These are phyloP conservation scores for Hypoxylon sp. DNA, from an alignment of 2,329 filamentous ascomycete genomes.

Conservation along the genomic window DNA sequence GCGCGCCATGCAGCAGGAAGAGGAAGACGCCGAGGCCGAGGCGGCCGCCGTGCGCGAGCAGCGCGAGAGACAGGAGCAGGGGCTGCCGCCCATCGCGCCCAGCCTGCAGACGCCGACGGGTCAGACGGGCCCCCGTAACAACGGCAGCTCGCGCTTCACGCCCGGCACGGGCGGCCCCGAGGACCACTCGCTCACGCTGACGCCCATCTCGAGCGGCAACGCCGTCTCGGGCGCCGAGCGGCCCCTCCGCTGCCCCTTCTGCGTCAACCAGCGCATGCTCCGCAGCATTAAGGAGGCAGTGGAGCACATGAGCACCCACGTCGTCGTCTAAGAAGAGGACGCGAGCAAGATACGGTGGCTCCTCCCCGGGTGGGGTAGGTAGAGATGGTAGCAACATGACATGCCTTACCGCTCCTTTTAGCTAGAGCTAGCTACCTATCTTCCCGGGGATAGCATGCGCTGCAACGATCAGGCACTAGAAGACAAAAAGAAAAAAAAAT, in stretches of 20 bases:
- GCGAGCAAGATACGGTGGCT: no score
- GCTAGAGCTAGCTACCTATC: no score
- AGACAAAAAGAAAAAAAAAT: no score
- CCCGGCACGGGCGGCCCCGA: slow-evolving; percentile 46
- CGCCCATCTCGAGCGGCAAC: slow-evolving; percentile 61
- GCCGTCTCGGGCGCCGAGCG: slow-evolving; percentile 56
- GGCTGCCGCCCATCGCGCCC: slow-evolving; percentile 45
- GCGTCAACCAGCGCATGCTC: slow-evolving; percentile 68
- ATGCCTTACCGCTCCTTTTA: no score
- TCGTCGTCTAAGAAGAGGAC: slow-evolving; percentile 58
- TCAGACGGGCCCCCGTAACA: slow-evolving; percentile 33
- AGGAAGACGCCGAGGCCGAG: slow-evolving; percentile 65
- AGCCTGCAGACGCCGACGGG: slow-evolving; percentile 39
- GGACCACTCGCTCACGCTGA: slow-evolving; percentile 57
- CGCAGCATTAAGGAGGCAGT: slow-evolving; percentile 68
- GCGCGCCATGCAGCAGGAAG: slow-evolving; percentile 65
- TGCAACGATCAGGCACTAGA: no score
- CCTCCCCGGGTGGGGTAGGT: no score
- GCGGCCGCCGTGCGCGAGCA: slow-evolving; percentile 63
- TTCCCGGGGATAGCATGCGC: no score
- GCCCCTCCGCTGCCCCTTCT: slow-evolving; percentile 66
- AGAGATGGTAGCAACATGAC: no score
- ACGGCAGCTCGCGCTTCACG: slow-evolving; percentile 37
- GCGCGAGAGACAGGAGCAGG: slow-evolving; percentile 57
- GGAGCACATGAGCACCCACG: slow-evolving; percentile 68